Conservation (phyloP, 163 green algal genomes). For the Chloromonas sp. region DNA sequence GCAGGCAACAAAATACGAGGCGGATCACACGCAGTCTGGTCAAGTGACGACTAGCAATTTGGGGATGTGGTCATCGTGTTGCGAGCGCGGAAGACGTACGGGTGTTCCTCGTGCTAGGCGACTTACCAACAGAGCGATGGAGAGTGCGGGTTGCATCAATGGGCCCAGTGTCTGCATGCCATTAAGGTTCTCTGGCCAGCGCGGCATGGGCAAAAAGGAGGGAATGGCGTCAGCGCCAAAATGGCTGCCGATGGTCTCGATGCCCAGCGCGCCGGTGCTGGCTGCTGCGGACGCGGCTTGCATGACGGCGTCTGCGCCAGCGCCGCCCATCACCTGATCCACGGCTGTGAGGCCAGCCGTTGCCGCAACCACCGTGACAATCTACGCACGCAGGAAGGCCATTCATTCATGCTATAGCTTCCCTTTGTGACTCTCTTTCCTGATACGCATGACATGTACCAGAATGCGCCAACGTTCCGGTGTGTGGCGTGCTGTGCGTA, state of each 20-base stretch:
- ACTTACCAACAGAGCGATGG: slow-evolving; percentile 19
- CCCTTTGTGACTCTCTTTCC: too few species aligned
- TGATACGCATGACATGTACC: too few species aligned
- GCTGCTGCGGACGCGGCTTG: too few species aligned
- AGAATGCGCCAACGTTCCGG: too few species aligned
- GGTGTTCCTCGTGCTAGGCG: too few species aligned
- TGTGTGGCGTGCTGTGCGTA: too few species aligned
- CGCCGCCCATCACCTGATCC: not conserved
- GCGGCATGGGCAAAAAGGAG: slow-evolving; percentile 10
- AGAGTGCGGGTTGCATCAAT: slow-evolving; percentile 16
- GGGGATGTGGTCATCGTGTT: too few species aligned
- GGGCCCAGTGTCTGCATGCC: slow-evolving; percentile 3
- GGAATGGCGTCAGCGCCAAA: slow-evolving; percentile 25
- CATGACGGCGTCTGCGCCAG: not conserved
- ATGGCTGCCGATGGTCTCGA: slow-evolving; percentile 30
- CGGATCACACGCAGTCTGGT: slow-evolving; percentile 1
- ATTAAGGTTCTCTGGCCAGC: slow-evolving; percentile 14
- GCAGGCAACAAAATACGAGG: slow-evolving; percentile 17
- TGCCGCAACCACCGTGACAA: slow-evolving; percentile 20
- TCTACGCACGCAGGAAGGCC: not conserved
- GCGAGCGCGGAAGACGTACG: too few species aligned
- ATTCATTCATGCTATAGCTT: too few species aligned
- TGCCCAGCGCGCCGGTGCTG: slow-evolving; percentile 1
- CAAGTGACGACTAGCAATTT: too few species aligned
- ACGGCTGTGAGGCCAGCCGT: slow-evolving; percentile 12